These are phyloP conservation scores for Furcasterigmium sp. DNA, from an alignment of 2,329 filamentous ascomycete species.

Conservation along the genomic window DNA sequence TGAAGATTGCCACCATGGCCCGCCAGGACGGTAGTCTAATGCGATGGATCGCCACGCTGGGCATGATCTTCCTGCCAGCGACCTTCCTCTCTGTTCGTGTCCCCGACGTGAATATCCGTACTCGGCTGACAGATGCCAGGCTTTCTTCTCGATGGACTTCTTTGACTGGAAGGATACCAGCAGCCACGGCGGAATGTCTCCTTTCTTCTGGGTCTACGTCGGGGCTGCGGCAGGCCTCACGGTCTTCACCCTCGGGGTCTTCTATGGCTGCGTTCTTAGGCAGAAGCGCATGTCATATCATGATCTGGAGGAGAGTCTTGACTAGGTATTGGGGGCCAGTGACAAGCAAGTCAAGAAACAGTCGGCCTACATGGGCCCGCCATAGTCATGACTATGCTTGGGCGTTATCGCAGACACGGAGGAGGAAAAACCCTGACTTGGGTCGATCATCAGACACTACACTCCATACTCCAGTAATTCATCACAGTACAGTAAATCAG, in stretches of 20 bases:
- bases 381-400: too few species aligned
- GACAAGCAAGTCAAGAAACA: too few species aligned
- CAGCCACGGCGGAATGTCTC: not conserved
- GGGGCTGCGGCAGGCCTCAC: not conserved
- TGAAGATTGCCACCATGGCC: conserved; percentile 8
- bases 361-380: too few species aligned
- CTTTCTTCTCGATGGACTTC: not conserved
- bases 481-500: too few species aligned
- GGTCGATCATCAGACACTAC: too few species aligned
- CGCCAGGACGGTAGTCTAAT: conserved; percentile 12
- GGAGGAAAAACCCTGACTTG: too few species aligned
- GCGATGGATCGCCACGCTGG: conserved; percentile 12
- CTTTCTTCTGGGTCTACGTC: not conserved
- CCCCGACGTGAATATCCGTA: not conserved
- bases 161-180: not conserved
- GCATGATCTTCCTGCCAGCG: conserved; percentile 19
- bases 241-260: not conserved
- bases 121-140: not conserved
- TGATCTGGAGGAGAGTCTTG: too few species aligned
- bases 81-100: conserved; percentile 17
- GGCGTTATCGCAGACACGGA: too few species aligned
- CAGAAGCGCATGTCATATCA: too few species aligned
- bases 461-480: too few species aligned
- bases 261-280: not conserved
- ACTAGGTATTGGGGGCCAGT: too few species aligned